These are phyloP conservation scores for Penstemon eatonii DNA, from an alignment of 257 asterid genomes.

Conservation along the genomic window DNA sequence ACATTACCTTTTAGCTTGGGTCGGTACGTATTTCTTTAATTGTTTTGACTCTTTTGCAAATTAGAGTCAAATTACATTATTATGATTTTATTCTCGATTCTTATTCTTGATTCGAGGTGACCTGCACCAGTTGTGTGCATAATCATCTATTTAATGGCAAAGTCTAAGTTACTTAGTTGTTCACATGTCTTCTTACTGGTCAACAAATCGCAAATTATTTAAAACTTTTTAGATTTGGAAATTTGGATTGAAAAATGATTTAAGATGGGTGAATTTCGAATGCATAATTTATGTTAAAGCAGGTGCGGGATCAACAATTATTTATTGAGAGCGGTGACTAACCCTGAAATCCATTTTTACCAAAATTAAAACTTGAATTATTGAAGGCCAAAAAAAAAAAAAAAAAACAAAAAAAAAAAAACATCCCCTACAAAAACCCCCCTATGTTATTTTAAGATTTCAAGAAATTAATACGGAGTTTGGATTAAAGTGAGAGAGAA, in stretches of 20 bases:
- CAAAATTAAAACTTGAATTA: too few relatives aligned
- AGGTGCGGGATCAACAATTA: too few relatives aligned
- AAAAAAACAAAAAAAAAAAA: too few relatives aligned
- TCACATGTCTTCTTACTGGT: conserved; percentile 22
- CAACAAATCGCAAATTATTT: neutral
- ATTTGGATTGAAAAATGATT: neutral
- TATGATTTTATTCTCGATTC: neutral
- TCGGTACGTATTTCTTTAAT: neutral
- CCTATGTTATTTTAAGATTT: too few relatives aligned
- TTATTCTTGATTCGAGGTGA: neutral
- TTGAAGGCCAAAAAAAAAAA: too few relatives aligned
- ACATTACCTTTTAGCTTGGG: neutral
- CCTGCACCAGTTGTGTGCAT: neutral
- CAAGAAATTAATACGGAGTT: too few relatives aligned
- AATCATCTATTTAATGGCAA: neutral
- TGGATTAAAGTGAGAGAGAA: too few relatives aligned
- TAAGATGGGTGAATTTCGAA: neutral
- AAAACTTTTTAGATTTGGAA: neutral
- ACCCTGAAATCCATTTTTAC: too few relatives aligned
- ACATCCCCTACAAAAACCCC: too few relatives aligned
- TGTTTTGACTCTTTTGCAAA: neutral
- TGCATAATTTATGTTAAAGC: neutral
- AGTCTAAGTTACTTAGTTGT: conserved; percentile 22
- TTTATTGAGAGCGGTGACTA: too few relatives aligned
- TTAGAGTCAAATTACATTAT: conserved; percentile 5